These are phyloP conservation scores for Citrullus colocynthis DNA, from an alignment of 306 rosid species.

Conservation along the genomic window DNA sequence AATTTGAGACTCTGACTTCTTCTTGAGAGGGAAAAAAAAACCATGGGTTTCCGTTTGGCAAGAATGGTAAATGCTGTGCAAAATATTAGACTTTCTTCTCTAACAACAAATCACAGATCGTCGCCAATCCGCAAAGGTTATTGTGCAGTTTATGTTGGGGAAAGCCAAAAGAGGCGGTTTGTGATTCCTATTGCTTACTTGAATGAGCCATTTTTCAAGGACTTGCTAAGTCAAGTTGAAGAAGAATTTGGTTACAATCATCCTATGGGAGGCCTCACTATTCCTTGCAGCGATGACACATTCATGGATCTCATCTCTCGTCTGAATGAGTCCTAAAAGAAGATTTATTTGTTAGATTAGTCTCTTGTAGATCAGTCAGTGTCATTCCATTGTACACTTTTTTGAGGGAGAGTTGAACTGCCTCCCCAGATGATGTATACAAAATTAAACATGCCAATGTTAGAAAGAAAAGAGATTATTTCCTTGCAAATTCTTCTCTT, in stretches of 20 bases:
- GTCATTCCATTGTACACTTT: not conserved
- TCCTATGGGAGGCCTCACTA: conserved; percentile 11
- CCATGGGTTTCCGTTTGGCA: not conserved
- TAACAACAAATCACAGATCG: not conserved
- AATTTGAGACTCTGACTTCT: not conserved
- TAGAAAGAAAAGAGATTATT: not conserved
- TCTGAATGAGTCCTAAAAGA: not conserved
- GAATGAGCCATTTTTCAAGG: conserved; percentile 2
- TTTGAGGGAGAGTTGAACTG: not conserved
- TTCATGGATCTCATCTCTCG: conserved; percentile 8
- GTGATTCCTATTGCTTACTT: conserved; percentile 5
- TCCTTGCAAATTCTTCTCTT: not conserved
- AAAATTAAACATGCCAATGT: not conserved
- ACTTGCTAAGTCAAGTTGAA: not conserved
- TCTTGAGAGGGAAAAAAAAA: not conserved
- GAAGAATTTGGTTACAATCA: conserved; percentile 8
- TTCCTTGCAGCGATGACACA: not conserved
- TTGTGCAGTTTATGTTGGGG: conserved; percentile 6
- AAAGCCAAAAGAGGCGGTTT: conserved; percentile 1
- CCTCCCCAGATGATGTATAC: conserved; percentile 3
- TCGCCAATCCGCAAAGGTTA: conserved; percentile 1
- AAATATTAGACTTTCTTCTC: conserved; percentile 2
- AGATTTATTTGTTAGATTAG: not conserved
- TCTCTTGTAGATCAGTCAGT: not conserved
- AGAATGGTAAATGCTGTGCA: not conserved